A percentile compares a stretch with the other conserved stretches of the same genome.
Evolutionary conservation across 192 early-diverging fungal genomes (phyloP).

Genomic region (Funneliformis mosseae): DNA sequence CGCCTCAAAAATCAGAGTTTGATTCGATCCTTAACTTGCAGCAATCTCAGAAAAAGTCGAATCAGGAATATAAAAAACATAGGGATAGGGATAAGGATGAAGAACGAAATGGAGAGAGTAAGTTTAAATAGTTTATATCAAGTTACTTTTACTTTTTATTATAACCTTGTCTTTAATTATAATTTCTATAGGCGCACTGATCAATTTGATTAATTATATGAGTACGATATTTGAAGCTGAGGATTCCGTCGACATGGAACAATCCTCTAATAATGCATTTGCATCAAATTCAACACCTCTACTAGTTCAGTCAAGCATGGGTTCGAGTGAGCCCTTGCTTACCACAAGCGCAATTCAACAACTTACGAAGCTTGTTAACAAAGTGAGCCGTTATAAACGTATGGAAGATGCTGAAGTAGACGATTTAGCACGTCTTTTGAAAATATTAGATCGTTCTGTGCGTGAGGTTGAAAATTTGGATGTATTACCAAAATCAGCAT

Average conservation of each 20-base stretch:
- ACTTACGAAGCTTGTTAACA: conserved; percentile 23
- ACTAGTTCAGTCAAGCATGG: conserved; percentile 9
- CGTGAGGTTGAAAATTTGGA: conserved; percentile 24
- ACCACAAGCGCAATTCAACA: conserved; percentile 3
- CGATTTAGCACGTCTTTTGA: conserved; percentile 20
- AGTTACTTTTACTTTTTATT: not conserved
- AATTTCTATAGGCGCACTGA: conserved; percentile 5
- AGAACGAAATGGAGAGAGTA: conserved; percentile 33
- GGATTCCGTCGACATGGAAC: conserved; percentile 15
- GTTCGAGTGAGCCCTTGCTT: conserved; percentile 24
- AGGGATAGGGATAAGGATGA: conserved; percentile 26
- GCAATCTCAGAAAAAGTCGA: not conserved
- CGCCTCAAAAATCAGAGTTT: not conserved
- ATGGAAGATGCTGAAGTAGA: conserved; percentile 32
- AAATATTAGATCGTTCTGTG: conserved; percentile 31
- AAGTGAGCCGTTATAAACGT: conserved; percentile 22
- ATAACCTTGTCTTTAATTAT: not conserved
- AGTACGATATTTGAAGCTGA: conserved; percentile 34
- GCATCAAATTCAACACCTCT: not conserved
- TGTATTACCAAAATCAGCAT: conserved; percentile 1
- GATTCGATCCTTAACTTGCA: not conserved
- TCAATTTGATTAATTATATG: conserved; percentile 21
- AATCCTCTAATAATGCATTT: not conserved
- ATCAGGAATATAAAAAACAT: conserved; percentile 20
- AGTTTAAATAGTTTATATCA: not conserved